phyloP scores from a whole-genome alignment of 345 rosid species.

The Linum usitatissimum region DNA sequence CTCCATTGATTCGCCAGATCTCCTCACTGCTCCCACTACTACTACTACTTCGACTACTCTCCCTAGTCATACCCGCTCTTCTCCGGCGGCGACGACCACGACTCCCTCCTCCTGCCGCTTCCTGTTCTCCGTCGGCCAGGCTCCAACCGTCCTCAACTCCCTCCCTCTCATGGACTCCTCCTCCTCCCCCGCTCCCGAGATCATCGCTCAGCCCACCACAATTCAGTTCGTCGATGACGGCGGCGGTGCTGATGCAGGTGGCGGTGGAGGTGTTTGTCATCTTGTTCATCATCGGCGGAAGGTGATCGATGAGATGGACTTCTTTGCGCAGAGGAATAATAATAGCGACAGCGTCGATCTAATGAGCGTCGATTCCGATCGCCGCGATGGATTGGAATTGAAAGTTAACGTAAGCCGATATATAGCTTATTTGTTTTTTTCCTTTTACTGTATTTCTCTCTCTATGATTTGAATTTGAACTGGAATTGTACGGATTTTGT shows the following conservation, averaged over 20 bases:
- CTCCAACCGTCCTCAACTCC: slow-evolving; percentile 41
- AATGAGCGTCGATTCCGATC: not conserved
- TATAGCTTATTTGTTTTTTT: not conserved
- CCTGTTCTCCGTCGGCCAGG: slow-evolving; percentile 6
- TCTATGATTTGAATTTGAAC: not conserved
- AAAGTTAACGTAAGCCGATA: slow-evolving; percentile 34
- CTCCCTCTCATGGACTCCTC: slow-evolving; percentile 19
- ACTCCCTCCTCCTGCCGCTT: slow-evolving; percentile 32
- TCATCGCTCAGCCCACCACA: not conserved
- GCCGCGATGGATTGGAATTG: slow-evolving; percentile 16
- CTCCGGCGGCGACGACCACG: slow-evolving; percentile 14
- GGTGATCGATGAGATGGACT: slow-evolving; percentile 46
- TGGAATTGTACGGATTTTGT: not conserved
- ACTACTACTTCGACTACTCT: not conserved
- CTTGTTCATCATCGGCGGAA: slow-evolving; percentile 13
- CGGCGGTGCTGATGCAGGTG: not conserved
- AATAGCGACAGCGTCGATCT: not conserved
- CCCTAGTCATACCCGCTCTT: slow-evolving; percentile 3
- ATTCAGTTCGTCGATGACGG: not conserved
- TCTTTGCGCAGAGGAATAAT: slow-evolving; percentile 29
- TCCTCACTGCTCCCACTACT: not conserved
- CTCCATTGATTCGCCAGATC: slow-evolving; percentile 51
- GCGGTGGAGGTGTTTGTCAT: not conserved
- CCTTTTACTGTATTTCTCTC: not conserved
- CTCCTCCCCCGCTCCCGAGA: not conserved